These are phyloP conservation scores for Boechera stricta DNA, from an alignment of 345 rosid species.

Conservation along the genomic window DNA sequence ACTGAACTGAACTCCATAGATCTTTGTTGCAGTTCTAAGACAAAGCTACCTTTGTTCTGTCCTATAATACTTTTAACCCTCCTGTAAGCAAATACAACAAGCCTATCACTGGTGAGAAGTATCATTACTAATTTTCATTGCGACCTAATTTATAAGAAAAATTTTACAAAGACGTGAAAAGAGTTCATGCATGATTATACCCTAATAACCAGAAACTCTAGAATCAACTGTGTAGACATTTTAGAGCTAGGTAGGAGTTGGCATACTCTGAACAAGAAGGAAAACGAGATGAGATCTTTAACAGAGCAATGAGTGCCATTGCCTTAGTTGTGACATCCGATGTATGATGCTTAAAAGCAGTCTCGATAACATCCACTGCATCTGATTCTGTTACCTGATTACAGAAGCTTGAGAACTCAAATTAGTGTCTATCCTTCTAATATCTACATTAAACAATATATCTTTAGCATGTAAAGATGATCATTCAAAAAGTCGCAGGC, in stretches of 20 bases:
- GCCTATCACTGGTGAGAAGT: constrained; percentile 22
- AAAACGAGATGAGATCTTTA: constrained; percentile 95
- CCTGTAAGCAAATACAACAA: constrained; percentile 55
- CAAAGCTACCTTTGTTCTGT: constrained; percentile 81
- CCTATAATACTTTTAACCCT: constrained; percentile 68
- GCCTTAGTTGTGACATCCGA: constrained; percentile 87
- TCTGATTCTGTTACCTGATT: constrained; percentile 89
- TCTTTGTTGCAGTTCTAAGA: constrained; percentile 97
- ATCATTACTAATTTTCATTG: constrained; percentile 27
- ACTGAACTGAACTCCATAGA: constrained; percentile 87
- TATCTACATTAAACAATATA: constrained; percentile 2
- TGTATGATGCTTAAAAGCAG: constrained; percentile 62
- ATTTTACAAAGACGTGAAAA: constrained; percentile 6
- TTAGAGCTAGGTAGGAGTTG: constrained; percentile 34
- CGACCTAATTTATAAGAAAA: neutral
- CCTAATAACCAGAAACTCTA: constrained; percentile 14
- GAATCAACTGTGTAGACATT: constrained; percentile 22
- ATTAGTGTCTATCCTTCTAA: constrained; percentile 28
- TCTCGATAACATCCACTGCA: constrained; percentile 86
- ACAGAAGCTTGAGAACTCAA: constrained; percentile 40
- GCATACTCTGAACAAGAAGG: constrained; percentile 93
- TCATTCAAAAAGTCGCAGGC: constrained; percentile 17
- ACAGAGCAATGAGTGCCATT: constrained; percentile 83
- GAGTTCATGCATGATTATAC: constrained; percentile 14
- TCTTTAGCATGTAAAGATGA: constrained; percentile 16